phyloP scores from a whole-genome alignment of 768 basidiomycete species.

The Mycena epipterygia region DNA sequence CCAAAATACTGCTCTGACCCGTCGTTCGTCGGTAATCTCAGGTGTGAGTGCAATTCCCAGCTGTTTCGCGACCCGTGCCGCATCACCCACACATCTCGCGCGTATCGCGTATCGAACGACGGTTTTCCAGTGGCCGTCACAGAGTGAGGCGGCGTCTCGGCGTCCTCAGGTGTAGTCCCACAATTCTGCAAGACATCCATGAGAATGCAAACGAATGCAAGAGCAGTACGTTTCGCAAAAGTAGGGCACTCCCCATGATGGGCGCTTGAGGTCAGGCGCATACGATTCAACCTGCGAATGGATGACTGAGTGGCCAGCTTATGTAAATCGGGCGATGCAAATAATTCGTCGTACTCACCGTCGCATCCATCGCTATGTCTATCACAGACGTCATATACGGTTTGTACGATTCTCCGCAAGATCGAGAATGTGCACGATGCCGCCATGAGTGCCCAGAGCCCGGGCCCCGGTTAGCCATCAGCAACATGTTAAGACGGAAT shows the following conservation, averaged over 20 bases:
- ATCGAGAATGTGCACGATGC: conserved; percentile 91
- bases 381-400: conserved; percentile 90
- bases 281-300: conserved; percentile 87
- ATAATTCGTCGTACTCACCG: conserved; percentile 65
- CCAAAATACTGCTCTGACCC: too few relatives aligned
- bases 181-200: too few relatives aligned
- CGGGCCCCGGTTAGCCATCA: conserved; percentile 45
- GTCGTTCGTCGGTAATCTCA: too few relatives aligned
- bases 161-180: too few relatives aligned
- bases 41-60: too few relatives aligned
- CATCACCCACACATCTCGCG: too few relatives aligned
- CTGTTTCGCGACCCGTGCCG: too few relatives aligned
- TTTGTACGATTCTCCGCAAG: conserved; percentile 87
- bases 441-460: conserved; percentile 94
- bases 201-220: conserved; percentile 89
- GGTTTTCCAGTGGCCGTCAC: too few relatives aligned
- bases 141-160: too few relatives aligned
- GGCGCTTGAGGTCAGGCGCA: conserved; percentile 91
- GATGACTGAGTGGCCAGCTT: conserved; percentile 65
- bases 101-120: too few relatives aligned
- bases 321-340: background rate
- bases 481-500: conserved; percentile 12
- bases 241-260: conserved; percentile 89
- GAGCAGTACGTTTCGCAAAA: conserved; percentile 82
- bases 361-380: conserved; percentile 87